phyloP scores from a whole-genome alignment of 2,329 filamentous ascomycete species.

The Alternaria sp. region DNA sequence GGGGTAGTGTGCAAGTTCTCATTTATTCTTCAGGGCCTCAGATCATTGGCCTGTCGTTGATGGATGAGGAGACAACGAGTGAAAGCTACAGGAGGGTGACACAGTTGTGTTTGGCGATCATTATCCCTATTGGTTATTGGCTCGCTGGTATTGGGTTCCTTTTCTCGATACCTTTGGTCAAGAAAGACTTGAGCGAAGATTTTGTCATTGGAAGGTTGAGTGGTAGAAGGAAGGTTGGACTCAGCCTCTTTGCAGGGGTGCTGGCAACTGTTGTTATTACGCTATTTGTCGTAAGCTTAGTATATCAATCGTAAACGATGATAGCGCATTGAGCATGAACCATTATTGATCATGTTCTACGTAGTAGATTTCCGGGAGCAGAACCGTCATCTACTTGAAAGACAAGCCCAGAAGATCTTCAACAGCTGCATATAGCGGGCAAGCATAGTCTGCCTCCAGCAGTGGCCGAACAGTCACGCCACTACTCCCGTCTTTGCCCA shows the following conservation, averaged over 20 bases:
- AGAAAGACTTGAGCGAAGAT: neutral
- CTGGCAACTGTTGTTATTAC: neutral
- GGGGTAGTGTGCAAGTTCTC: neutral
- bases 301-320: neutral
- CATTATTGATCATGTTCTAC: too few species aligned
- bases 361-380: fast-evolving
- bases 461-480: constrained; percentile 9
- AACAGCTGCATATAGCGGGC: constrained; percentile 8
- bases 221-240: neutral
- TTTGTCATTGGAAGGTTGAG: neutral
- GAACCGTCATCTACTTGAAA: neutral
- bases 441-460: constrained; percentile 15
- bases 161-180: neutral
- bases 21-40: neutral
- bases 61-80: neutral
- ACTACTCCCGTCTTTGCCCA: constrained; percentile 10
- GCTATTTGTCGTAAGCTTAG: neutral
- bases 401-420: constrained; percentile 11
- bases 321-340: neutral
- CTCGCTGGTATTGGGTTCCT: neutral
- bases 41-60: neutral
- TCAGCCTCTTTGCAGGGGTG: neutral
- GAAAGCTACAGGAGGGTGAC: neutral
- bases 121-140: neutral
- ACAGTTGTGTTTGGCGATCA: neutral